Evolutionary conservation across 2,329 filamentous ascomycete genomes (phyloP), one percentile per base, ranked within the genome.

Genomic region (Colletotrichum sojae): DNA sequence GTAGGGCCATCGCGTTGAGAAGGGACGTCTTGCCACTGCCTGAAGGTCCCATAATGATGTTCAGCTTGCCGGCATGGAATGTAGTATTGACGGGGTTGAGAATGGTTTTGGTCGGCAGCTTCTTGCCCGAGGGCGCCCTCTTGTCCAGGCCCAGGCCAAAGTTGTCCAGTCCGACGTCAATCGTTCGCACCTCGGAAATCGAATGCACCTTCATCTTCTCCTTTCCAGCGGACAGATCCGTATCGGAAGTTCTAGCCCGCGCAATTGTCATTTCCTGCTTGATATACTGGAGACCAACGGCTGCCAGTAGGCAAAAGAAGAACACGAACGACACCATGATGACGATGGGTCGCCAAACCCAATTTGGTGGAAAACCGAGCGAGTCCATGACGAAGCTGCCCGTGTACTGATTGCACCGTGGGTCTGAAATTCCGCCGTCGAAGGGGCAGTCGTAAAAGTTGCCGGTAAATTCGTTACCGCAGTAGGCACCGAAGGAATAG

Each of bases 31-130:
- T 95, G 1, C 92, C 92, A 53, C 89, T 91, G 0, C 92, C 92
- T 0, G 91, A 94, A 0, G 92, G 92, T 0, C 92, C 92, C 92
- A 94, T 94, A 71, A 95, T 92, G 25, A 94, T 86, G 71, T 94
- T 94, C 15, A 95, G 76, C 15, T 87, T 83, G 0, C 92, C 91
- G 0, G 92, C 87, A 54, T 88, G 84, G 72, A 95, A 94, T 0
- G 86, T 88, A 0, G 91, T 83, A 1, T 85, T 90, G 13, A 94
- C 84, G 0, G 91, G 90, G 63, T 90, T 86, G 15, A 95, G 80
- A 12, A 95, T 94, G 0, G 80, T 84, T 75, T 88, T 89, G 1
- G 79, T 82, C 0, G 86, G 85, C 1, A 86, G 70, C 67, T 82
- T 89, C 73, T 84, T 85, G 9, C 88, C 87, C 1, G 81, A 79